Evolutionary conservation across 768 basidiomycete species (phyloP), one percentile per base, ranked within the genome.

Genomic region (Boletus reticulatus): DNA sequence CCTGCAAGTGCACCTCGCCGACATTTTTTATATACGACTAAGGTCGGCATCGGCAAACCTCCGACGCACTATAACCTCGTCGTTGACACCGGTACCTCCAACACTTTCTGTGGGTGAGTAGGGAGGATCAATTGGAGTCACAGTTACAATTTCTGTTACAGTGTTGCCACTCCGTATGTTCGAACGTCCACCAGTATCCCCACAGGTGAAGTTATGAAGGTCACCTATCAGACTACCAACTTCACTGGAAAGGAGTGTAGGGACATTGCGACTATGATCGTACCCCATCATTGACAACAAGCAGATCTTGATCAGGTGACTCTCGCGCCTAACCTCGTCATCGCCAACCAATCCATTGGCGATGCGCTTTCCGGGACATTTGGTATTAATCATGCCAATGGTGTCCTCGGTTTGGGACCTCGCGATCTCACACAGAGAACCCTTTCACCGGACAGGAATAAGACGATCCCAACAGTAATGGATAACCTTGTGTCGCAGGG

Each of bases 391-490:
- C 6, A 9, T 6, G 0, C 11, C 9, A 24, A 49, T 22, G 48
- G 48, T 11, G 31, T 49, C 17, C 48, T 49, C 11, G 48, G 48
- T 8, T 4, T 49, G 7, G 48, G 37, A 1, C 48, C 48, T 1
- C 17, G 8, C 6, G 27, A 19, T 8, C n/a, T 49, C 38, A 19
- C n/a, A 7, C 38, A 19, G 12, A 2, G n/a, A 16, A 9, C 38
- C 12, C 38, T 39, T 14, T 39, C 8, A 4, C 14, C 14, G 8
- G n/a, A 39, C 17, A 9, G 6, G 14, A 39, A 39, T 39, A 17
- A 50, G 13, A 32, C 31, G 11, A 57, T 67, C 24, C 67, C 67
- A 27, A 71, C 70, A 5, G 57, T 67, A 13, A 66, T 65, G 53
- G 27, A 63, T 43, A 69, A 69, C 37, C 64, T 68, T 6, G 41